Percentiles rank a stretch among this genome's conserved stretches.
Evolutionary conservation across 148 eudicot genomes (phyloP).

Genomic region (Polygonum aviculare): DNA sequence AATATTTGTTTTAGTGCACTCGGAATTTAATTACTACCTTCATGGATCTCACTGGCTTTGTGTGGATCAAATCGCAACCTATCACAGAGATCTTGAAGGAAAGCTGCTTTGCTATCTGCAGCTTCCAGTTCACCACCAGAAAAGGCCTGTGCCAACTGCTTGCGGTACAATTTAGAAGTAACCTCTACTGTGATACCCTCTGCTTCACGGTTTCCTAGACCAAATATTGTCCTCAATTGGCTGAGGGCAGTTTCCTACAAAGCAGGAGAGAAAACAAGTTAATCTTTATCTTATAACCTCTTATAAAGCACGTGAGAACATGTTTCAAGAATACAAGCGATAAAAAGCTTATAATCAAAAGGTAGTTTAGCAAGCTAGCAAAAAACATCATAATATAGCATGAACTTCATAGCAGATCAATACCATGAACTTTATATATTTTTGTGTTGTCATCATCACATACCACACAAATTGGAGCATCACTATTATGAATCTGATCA

Average conservation of each 20-base stretch:
- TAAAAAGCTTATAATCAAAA: background rate
- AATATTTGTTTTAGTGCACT: background rate
- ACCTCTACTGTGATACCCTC: constrained; percentile 66
- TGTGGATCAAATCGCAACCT: constrained; percentile 67
- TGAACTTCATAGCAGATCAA: background rate
- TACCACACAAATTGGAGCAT: background rate
- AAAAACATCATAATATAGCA: background rate
- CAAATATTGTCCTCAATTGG: constrained; percentile 88
- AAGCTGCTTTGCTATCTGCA: constrained; percentile 91
- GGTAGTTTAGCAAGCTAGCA: background rate
- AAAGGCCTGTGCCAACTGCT: constrained; percentile 63
- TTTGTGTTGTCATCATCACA: background rate
- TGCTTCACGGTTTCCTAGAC: constrained; percentile 85
- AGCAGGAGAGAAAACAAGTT: background rate
- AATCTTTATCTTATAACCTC: background rate
- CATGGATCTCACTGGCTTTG: constrained; percentile 77
- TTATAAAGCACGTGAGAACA: background rate
- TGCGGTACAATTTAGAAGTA: constrained; percentile 72
- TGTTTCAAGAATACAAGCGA: background rate
- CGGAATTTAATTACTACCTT: constrained; percentile 33
- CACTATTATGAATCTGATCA: background rate
- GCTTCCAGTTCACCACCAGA: constrained; percentile 65
- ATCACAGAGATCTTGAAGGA: constrained; percentile 74
- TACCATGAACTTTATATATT: background rate
- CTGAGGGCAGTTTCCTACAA: constrained; percentile 71